These are phyloP conservation scores for Lichenothelia convexa DNA, from an alignment of 495 filamentous ascomycete genomes.

Conservation along the genomic window DNA sequence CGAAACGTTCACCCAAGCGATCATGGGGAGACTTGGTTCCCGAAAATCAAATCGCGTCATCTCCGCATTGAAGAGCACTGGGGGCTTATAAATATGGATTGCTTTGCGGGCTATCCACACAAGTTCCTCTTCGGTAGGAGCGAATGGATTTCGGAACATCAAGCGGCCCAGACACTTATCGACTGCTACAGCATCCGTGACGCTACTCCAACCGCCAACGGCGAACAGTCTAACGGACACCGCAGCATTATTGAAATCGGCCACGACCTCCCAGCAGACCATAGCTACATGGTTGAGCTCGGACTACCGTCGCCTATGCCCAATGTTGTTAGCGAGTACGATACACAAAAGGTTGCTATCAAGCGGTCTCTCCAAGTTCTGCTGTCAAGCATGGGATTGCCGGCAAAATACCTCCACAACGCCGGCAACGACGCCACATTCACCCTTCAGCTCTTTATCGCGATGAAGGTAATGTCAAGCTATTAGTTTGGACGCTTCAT, in stretches of 20 bases:
- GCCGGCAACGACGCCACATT: constrained; percentile 88
- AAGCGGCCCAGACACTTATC: constrained; percentile 26
- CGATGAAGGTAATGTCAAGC: too few species aligned
- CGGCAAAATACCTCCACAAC: constrained; percentile 57
- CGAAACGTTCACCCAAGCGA: constrained; percentile 35
- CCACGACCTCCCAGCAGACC: too few species aligned
- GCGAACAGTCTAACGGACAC: too few species aligned
- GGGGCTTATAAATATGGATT: constrained; percentile 42
- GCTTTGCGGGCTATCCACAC: constrained; percentile 50
- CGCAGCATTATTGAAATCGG: too few species aligned
- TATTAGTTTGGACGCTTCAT: too few species aligned
- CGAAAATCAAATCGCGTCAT: constrained; percentile 48
- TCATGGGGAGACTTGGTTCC: constrained; percentile 42
- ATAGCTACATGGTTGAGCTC: too few species aligned
- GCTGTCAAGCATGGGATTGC: constrained; percentile 44
- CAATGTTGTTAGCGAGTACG: too few species aligned
- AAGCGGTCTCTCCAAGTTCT: constrained; percentile 43
- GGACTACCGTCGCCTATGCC: too few species aligned
- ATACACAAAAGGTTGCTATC: too few species aligned
- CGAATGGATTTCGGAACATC: constrained; percentile 19
- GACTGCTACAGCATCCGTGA: constrained; percentile 36
- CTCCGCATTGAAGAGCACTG: constrained; percentile 54
- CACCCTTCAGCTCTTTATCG: constrained; percentile 59
- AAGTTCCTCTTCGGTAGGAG: constrained; percentile 50
- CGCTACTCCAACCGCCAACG: too few species aligned